phyloP scores from a whole-genome alignment of 371 early-diverging fungal genomes.

The Smittium culicis region DNA sequence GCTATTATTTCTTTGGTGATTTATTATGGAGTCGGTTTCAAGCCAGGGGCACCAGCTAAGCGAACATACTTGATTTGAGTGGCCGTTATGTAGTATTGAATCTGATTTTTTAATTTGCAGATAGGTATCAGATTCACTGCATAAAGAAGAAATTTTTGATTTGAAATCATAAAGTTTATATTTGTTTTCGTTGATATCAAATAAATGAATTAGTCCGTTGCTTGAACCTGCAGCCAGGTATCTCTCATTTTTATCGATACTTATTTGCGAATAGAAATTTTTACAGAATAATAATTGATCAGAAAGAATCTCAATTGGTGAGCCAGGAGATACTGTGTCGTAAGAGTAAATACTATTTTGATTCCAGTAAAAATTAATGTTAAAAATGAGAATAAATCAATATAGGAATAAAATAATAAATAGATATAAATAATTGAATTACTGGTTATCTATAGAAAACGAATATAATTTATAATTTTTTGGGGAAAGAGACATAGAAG shows the following conservation, averaged over 20 bases:
- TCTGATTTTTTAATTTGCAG: neutral
- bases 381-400: constrained; percentile 20
- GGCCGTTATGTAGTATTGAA: neutral
- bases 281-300: constrained; percentile 27
- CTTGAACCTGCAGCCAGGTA: constrained; percentile 30
- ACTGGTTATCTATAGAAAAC: neutral
- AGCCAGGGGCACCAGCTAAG: neutral
- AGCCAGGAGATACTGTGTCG: constrained; percentile 16
- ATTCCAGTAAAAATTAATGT: constrained; percentile 22
- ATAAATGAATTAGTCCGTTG: constrained; percentile 21
- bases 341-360: constrained; percentile 23
- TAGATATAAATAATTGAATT: too few species aligned
- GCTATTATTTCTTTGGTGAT: too few species aligned
- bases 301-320: constrained; percentile 15
- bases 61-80: neutral
- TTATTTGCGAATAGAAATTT: constrained; percentile 19
- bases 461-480: neutral
- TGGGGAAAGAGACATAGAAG: neutral
- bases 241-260: constrained; percentile 18
- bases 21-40: too few species aligned
- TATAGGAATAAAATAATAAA: constrained; percentile 17
- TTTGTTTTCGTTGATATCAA: neutral
- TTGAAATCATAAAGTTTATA: neutral
- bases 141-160: neutral
- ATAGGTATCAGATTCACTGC: neutral